Base-by-base conservation (phyloP, 129 eudicot species). In the Smallanthus sonchifolius region DNA sequence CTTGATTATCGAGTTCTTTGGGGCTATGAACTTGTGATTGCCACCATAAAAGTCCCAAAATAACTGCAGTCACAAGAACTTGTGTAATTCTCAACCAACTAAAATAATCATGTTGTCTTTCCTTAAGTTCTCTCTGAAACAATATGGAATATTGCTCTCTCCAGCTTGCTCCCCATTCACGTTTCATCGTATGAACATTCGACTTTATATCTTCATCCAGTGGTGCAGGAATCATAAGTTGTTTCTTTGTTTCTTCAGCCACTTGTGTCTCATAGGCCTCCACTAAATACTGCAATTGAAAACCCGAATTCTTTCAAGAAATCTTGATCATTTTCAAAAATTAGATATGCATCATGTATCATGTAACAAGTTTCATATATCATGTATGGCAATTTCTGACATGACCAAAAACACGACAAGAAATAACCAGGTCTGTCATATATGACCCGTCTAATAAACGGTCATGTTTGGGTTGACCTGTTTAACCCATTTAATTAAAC, bases 101-200 rank as follows among this genome's bases (percentile, higher is more conserved):
- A 56, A 94, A 88, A 61, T 94, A 94, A 43, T 94, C 98, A 59
- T 94, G 97, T 16, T 87, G 79, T 65, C 98, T 65, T 86, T 94
- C 98, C 85, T 88, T 94, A 42, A 94, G 86, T 35, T 96, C 98
- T 90, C 98, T 83, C 76, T 83, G 16, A 40, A 90, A 88, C 68
- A 94, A 67, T 72, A 94, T 90, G 38, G 79, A 77, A 65, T 84
- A 94, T 45, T 94, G 98, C 61, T 85, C 84, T 35, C 87, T 81
- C 98, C 98, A 94, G 81, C 87, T 94, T 54, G 98, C 91, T 10
- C 98, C 98, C 98, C 98, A 94, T 74, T 86, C 98, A 76, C 98
- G 87, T 81, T 88, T 94, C 39, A 75, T 43, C 0, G 88, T 72
- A 16, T 62, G 34, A 16, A 84, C 72, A 49, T 80, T 83, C 16